Evolutionary conservation across 164 flowering plant species (phyloP).

Genomic region (Stephania japonica): DNA sequence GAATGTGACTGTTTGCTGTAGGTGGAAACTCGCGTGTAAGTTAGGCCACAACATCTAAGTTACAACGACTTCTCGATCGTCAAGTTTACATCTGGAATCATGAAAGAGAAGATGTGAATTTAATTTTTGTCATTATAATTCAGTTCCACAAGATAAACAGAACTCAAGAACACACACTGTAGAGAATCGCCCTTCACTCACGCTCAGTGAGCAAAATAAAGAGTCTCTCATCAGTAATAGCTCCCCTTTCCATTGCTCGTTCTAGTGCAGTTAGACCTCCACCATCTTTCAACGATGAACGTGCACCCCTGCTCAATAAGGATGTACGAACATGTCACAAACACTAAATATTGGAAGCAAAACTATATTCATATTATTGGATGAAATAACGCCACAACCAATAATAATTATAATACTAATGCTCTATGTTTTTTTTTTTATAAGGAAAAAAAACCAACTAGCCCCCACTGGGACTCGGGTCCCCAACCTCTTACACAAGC

Average conservation of each 20-base stretch:
- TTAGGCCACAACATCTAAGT: not conserved
- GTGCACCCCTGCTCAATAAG: slow-evolving; percentile 57
- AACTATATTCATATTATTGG: not conserved
- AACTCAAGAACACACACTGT: not conserved
- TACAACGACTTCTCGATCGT: not conserved
- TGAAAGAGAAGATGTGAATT: not conserved
- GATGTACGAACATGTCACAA: not conserved
- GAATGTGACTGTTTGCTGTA: not conserved
- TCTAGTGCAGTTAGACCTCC: slow-evolving; percentile 72
- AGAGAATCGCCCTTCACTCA: slow-evolving; percentile 24
- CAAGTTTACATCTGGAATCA: not conserved
- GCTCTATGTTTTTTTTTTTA: not conserved
- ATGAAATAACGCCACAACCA: too few species aligned
- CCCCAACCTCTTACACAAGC: too few species aligned
- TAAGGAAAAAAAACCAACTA: not conserved
- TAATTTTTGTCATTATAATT: too few species aligned
- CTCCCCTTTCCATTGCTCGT: slow-evolving; percentile 92
- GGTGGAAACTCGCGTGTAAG: not conserved
- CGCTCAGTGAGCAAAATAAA: slow-evolving; percentile 60
- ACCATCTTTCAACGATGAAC: slow-evolving; percentile 64
- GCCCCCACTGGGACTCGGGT: too few species aligned
- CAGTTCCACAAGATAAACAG: not conserved
- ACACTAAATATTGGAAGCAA: not conserved
- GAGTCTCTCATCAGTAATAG: slow-evolving; percentile 83
- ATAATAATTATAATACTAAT: too few species aligned